Base-by-base conservation (phyloP, 345 rosid species). In the Camelina laxa region DNA sequence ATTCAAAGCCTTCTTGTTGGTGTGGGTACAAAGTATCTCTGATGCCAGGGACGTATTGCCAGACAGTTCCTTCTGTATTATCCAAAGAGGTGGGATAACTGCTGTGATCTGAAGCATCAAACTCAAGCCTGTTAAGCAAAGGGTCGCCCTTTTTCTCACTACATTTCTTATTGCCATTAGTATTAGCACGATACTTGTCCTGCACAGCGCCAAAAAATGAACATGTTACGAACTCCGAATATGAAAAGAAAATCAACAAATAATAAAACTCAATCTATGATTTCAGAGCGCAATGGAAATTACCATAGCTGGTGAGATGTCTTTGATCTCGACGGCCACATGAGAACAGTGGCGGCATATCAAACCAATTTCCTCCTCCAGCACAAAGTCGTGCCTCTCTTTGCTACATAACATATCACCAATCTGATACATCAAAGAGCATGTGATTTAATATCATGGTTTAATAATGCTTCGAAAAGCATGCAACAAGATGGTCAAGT, bases 1-100 rank as follows among this genome's bases (percentile, higher is more conserved):
- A 94, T 65, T 89, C 90, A 54, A 94, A 89, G 12, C 93, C 97
- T 44, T 91, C 91, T 22, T 70, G 83, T 74, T 91, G 98, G 76
- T 94, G 97, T 2, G 72, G 84, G 47, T 80, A 87, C 88, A 94
- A 42, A 56, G 72, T 76, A 41, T 47, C 75, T 47, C 62, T 77
- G 5, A 81, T 30, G 22, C 85, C 83, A 42, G 98, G 98, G 63
- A 93, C 78, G 60, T 83, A 75, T 64, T 84, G 82, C 97, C 94
- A 90, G 33, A 92, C 92, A 0, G 91, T 88, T 61, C 90, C 94
- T 65, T 80, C 30, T 9, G 45, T 63, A 70, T 68, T 24, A 24
- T 59, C 67, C 16, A 54, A 9, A 49, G 60, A 45, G 33, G 76
- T 59, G 20, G 19, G 6, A 15, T 56, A 36, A 62, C 33, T 51